Percentiles rank a stretch among this genome's conserved stretches.
phyloP scores from a whole-genome alignment of 768 basidiomycete genomes.

The Dendrothele bispora region DNA sequence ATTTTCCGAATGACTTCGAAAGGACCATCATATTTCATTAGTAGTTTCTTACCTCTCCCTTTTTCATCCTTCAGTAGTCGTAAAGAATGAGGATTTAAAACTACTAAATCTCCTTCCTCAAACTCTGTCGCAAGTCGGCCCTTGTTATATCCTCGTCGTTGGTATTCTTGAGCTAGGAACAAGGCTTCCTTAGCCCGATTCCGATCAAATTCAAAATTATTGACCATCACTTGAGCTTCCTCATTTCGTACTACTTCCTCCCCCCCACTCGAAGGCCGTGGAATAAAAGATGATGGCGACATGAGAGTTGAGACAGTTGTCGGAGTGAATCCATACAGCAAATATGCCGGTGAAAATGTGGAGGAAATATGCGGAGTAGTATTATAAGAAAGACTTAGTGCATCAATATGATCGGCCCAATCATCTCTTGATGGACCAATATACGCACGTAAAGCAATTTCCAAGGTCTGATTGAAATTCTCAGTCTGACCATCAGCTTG shows the following conservation, averaged over 20 bases:
- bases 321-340: conserved; percentile 28
- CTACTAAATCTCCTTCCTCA: conserved; percentile 16
- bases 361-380: conserved; percentile 24
- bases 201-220: conserved; percentile 6
- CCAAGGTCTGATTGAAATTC: conserved; percentile 25
- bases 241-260: too few relatives aligned
- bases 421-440: conserved; percentile 17
- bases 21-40: conserved; percentile 20
- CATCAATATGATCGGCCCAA: conserved; percentile 26
- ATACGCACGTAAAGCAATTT: conserved; percentile 27
- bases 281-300: neutral
- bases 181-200: conserved; percentile 15
- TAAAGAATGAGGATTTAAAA: conserved; percentile 26
- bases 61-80: conserved; percentile 16
- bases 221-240: too few relatives aligned
- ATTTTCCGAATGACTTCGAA: conserved; percentile 25
- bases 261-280: conserved; percentile 7
- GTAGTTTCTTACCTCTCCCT: conserved; percentile 23
- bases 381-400: conserved; percentile 30
- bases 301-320: conserved; percentile 5
- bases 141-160: conserved; percentile 20
- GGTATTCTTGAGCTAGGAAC: conserved; percentile 19
- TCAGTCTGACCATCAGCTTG: conserved; percentile 38
- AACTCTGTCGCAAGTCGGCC: conserved; percentile 12
- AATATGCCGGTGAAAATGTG: conserved; percentile 21